Evolutionary conservation across 345 rosid genomes (phyloP), one percentile per base, ranked within the genome.

Genomic region (Litchi chinensis): DNA sequence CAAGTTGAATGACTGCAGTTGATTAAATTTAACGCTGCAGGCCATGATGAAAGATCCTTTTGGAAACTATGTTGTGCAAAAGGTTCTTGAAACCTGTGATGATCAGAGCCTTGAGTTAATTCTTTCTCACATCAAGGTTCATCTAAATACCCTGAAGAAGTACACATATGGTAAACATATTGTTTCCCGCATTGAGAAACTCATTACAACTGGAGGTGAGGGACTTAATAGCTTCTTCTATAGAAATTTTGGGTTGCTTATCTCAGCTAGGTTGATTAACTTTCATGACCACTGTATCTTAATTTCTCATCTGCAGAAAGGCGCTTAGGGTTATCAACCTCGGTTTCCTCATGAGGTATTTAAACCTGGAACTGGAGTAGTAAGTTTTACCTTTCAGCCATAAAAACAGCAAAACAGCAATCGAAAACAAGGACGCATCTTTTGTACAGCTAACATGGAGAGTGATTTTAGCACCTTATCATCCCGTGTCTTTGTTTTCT

Each of bases 31-130:
- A 22, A 76, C 78, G 73, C 76, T 81, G 88, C 95, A 92, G 99
- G 98, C 93, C 11, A 94, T 96, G 99, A 96, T 96, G 98, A 96
- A 93, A 81, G 99, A 96, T 87, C 97, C 98, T 46, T 94, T 90
- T 60, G 99, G 98, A 81, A 96, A 96, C 86, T 96, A 96, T 76
- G 99, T 96, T 2, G 98, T 93, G 76, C 98, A 93, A 74, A 95
- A 93, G 88, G 97, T 95, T 83, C 89, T 95, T 37, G 99, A 96
- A 79, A 93, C 97, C 76, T 95, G 97, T n/a, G 89, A 92, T 76
- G 97, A 92, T 85, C 91, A 76, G 84, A 92, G 87, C 71, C 93
- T 93, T 6, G 91, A 90, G 76, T 86, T 92, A 74, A 90, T 96
- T 79, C 94, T 96, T 52, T 92, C 98, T 79, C 93, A 97, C 77